Percentiles rank a stretch among this genome's conserved stretches.
phyloP scores from a whole-genome alignment of 495 filamentous ascomycete genomes.

The Aspergillus funiculosus region DNA sequence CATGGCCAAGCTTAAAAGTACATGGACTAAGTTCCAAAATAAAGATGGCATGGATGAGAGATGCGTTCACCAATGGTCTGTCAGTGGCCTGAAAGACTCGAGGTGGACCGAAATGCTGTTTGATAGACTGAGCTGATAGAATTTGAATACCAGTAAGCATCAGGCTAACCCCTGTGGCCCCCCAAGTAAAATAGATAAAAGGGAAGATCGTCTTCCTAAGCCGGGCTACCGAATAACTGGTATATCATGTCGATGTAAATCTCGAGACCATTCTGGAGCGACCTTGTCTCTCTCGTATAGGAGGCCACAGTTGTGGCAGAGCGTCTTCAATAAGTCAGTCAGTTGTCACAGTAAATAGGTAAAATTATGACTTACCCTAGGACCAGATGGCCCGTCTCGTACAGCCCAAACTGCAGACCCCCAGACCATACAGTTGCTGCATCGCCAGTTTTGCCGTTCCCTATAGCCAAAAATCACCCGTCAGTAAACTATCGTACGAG shows the following conservation, averaged over 20 bases:
- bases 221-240: constrained; percentile 35
- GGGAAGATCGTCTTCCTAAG: not conserved
- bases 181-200: too few species aligned
- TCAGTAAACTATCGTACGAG: constrained; percentile 11
- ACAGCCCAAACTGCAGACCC: constrained; percentile 92
- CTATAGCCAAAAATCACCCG: constrained; percentile 31
- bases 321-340: constrained; percentile 51
- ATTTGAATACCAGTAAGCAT: too few species aligned
- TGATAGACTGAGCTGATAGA: too few species aligned
- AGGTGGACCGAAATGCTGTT: not conserved
- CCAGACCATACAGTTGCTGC: constrained; percentile 82
- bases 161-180: too few species aligned
- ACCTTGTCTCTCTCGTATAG: constrained; percentile 80
- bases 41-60: constrained; percentile 4
- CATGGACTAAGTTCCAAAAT: constrained; percentile 16
- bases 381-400: constrained; percentile 79
- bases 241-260: constrained; percentile 59
- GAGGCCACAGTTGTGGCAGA: constrained; percentile 92
- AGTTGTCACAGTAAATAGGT: not conserved
- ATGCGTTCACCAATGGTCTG: not conserved
- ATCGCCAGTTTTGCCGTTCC: constrained; percentile 84
- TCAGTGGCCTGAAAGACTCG: not conserved
- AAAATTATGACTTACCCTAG: constrained; percentile 58
- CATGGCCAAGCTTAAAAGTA: constrained; percentile 21
- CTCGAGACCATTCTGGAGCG: constrained; percentile 76